Conservation (phyloP, 2,329 filamentous ascomycete genomes). For the Colletotrichum horii region DNA sequence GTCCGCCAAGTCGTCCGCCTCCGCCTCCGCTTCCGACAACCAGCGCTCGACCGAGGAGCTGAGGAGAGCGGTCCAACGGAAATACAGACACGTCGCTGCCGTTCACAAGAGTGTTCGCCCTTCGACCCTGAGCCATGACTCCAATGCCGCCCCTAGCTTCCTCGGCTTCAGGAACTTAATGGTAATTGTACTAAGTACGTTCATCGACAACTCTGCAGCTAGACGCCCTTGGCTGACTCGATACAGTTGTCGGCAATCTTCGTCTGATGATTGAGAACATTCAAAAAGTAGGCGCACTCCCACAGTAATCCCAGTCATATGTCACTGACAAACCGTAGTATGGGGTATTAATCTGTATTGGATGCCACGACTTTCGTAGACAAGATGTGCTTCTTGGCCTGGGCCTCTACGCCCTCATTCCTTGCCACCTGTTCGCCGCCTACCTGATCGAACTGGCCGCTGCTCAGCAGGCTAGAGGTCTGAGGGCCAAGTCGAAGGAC, state of each 20-base stretch:
- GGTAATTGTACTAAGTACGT: slow-evolving; percentile 85
- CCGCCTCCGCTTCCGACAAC: slow-evolving; percentile 7
- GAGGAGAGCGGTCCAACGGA: slow-evolving; percentile 53
- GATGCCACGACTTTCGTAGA: slow-evolving; percentile 84
- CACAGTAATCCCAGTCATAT: slow-evolving; percentile 20
- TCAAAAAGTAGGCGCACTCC: slow-evolving; percentile 71
- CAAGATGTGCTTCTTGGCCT: slow-evolving; percentile 79
- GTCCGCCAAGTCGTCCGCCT: slow-evolving; percentile 8
- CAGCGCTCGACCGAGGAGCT: slow-evolving; percentile 29
- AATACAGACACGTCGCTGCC: slow-evolving; percentile 92
- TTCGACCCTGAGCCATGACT: slow-evolving; percentile 88
- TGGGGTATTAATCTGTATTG: slow-evolving; percentile 90
- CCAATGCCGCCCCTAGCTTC: slow-evolving; percentile 78
- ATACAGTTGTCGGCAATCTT: slow-evolving; percentile 85
- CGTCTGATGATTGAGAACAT: slow-evolving; percentile 96
- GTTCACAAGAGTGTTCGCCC: slow-evolving; percentile 75
- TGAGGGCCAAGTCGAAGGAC: slow-evolving; percentile 59
- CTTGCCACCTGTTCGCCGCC: slow-evolving; percentile 87
- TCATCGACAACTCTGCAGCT: neutral
- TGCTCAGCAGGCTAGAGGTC: slow-evolving; percentile 76
- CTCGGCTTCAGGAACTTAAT: slow-evolving; percentile 95
- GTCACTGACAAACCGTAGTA: slow-evolving; percentile 62
- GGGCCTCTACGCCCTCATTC: slow-evolving; percentile 84
- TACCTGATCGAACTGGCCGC: slow-evolving; percentile 89
- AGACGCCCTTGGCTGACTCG: slow-evolving; percentile 11